Base-by-base conservation (phyloP, 2,329 filamentous ascomycete species). In the Penicillium brevicompactum region DNA sequence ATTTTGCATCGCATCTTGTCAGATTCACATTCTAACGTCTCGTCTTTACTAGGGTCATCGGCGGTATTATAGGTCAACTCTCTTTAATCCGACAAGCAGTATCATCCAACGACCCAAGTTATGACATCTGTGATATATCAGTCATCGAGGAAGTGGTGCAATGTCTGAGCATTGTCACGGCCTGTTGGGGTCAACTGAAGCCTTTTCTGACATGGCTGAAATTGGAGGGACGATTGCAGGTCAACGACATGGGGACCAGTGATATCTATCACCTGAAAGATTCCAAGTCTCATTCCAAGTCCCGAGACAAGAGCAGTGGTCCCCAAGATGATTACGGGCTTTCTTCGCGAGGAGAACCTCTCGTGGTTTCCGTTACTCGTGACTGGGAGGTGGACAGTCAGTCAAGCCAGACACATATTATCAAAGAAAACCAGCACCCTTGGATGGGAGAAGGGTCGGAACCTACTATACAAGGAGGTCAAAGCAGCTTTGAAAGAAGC, bases 131-230 rank as follows among this genome's bases (percentile, higher is more conserved):
- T 37, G 55, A 59, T 3, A 56, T 61, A 32, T 62, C 60, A 6
- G 59, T 67, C 8, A 53, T 59, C 9, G 49, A 58, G 24, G 52
- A 58, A 27, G 44, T 59, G 1, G 59, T 63, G 7, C 65, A 67
- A 38, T 66, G 63, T 13, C 49, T 61, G 6, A 66, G 65, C 45
- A 66, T 67, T 11, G 57, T 65, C n/a, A 67, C 65, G 0, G 65
- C 65, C 24, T 64, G 59, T 45, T 62, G 59, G 53, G 55, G 57
- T 5, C 64, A 66, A 49, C 42, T 65, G 14, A 65, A 55, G 38
- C 64, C 62, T 0, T 65, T 66, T 47, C 45, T 67, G 14, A 58
- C 58, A 5, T 60, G 61, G 57, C 54, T 62, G 51, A 60, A 53
- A 14, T 54, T 64, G 18, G 43, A 51, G 10, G 59, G 59, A 0